Evolutionary conservation across 1,284 basidiomycete species (phyloP).

Genomic region (Puccinia brachypodii): DNA sequence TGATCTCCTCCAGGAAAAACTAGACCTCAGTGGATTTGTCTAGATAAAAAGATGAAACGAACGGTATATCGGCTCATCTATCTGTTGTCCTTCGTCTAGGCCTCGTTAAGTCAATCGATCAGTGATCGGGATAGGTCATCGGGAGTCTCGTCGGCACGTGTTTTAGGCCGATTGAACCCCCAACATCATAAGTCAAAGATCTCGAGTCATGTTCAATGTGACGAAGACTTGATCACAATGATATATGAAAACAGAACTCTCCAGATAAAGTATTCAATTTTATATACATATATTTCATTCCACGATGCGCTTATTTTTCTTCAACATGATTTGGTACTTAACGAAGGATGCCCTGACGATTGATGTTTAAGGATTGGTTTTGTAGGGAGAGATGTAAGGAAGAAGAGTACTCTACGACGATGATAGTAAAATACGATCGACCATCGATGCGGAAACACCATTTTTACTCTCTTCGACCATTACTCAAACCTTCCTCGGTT

Average conservation of each 20-base stretch:
- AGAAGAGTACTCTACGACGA: background rate
- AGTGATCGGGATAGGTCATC: background rate
- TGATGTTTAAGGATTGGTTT: background rate
- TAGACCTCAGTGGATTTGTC: background rate
- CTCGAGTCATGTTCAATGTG: background rate
- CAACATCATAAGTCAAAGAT: background rate
- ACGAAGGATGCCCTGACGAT: background rate
- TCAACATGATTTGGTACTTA: background rate
- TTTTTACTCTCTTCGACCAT: conserved; percentile 42
- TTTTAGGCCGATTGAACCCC: conserved; percentile 14
- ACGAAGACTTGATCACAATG: conserved; percentile 19
- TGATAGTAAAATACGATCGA: conserved; percentile 38
- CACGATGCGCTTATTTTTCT: too few relatives aligned
- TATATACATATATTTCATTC: too few relatives aligned
- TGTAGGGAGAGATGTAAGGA: background rate
- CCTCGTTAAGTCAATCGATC: background rate
- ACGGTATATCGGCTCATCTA: too few relatives aligned
- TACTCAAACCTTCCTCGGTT: conserved; percentile 28
- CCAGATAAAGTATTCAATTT: conserved; percentile 3
- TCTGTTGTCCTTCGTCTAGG: background rate
- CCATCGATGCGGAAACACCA: conserved; percentile 44
- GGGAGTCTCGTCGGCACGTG: background rate
- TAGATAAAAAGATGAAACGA: too few relatives aligned
- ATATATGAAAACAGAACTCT: background rate
- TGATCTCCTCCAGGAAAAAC: background rate